These are phyloP conservation scores for Cryptosporidium sp. DNA, from an alignment of 169 alveolate species.

Conservation along the genomic window DNA sequence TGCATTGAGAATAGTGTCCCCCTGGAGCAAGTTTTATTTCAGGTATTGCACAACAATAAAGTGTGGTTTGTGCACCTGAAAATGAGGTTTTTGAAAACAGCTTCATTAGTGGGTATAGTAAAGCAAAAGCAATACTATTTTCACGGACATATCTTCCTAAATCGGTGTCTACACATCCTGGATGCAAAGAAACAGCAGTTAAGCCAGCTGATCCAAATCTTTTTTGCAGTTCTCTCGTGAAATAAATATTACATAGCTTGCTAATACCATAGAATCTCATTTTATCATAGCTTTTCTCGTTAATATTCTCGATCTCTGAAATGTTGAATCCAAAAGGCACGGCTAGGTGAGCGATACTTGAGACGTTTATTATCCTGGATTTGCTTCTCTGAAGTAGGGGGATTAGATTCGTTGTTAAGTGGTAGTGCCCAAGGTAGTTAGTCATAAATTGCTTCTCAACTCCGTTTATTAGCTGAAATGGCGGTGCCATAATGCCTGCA, in stretches of 20 bases:
- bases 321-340: constrained; percentile 54
- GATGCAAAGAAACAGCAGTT: constrained; percentile 77
- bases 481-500: constrained; percentile 83
- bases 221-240: constrained; percentile 72
- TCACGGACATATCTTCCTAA: constrained; percentile 60
- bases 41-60: constrained; percentile 74
- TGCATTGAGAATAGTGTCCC: constrained; percentile 79
- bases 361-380: constrained; percentile 77
- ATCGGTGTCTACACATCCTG: constrained; percentile 79
- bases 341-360: constrained; percentile 75
- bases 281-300: constrained; percentile 34
- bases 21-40: constrained; percentile 75
- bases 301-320: constrained; percentile 19
- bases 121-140: background rate
- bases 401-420: constrained; percentile 75
- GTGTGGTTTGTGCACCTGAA: constrained; percentile 80
- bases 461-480: constrained; percentile 59
- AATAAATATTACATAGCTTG: constrained; percentile 75
- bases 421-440: constrained; percentile 82
- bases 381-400: constrained; percentile 77
- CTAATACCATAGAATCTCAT: constrained; percentile 62
- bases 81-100: constrained; percentile 70
- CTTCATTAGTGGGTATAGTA: constrained; percentile 24
- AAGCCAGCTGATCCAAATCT: constrained; percentile 62
- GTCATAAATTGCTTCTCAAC: constrained; percentile 79